Evolutionary conservation across 805 yeast species (phyloP).

Genomic region (Schizosaccharomyces cryophilus): DNA sequence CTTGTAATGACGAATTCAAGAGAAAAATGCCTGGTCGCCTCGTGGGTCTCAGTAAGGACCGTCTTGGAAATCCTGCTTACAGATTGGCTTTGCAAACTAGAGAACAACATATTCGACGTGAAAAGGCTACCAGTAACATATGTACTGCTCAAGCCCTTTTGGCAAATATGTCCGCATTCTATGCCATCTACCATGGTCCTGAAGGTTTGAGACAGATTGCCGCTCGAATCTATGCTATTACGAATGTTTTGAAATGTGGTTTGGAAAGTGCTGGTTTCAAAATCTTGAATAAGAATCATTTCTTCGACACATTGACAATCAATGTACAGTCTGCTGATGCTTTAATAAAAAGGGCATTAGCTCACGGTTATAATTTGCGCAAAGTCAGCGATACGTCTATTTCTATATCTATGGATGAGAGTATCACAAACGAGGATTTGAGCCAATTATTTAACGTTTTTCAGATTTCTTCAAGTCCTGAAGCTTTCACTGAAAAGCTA

Average conservation of each 20-base stretch:
- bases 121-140: constrained; percentile 89
- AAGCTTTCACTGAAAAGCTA: constrained; percentile 22
- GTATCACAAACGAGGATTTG: constrained; percentile 43
- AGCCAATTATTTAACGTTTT: constrained; percentile 33
- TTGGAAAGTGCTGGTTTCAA: constrained; percentile 24
- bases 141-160: constrained; percentile 94
- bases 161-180: constrained; percentile 88
- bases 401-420: constrained; percentile 76
- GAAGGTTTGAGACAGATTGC: constrained; percentile 64
- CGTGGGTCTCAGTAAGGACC: constrained; percentile 77
- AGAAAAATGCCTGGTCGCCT: constrained; percentile 93
- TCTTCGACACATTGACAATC: constrained; percentile 75
- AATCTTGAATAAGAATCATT: constrained; percentile 27
- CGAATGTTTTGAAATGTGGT: constrained; percentile 42
- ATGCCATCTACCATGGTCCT: constrained; percentile 91
- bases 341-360: constrained; percentile 32
- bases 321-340: constrained; percentile 28
- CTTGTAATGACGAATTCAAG: constrained; percentile 55
- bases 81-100: constrained; percentile 91
- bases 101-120: constrained; percentile 94
- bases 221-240: constrained; percentile 43
- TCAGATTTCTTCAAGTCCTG: constrained; percentile 18
- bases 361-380: constrained; percentile 47
- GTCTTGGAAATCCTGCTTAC: constrained; percentile 70
- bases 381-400: constrained; percentile 30